These are phyloP conservation scores for Mycena belliarum DNA, from an alignment of 768 basidiomycete genomes.

Conservation along the genomic window DNA sequence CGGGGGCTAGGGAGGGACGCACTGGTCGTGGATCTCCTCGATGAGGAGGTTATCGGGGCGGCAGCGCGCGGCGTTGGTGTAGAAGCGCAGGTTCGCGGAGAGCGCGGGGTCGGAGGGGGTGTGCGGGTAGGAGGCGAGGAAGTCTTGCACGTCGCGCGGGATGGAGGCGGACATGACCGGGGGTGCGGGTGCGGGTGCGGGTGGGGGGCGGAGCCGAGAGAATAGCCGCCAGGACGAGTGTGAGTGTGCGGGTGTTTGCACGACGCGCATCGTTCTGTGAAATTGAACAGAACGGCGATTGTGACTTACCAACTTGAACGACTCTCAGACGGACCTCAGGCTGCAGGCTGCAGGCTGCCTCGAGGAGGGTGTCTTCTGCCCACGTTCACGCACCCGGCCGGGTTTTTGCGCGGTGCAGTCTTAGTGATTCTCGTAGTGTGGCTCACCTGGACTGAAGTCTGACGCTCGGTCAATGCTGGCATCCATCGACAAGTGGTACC, in stretches of 20 bases:
- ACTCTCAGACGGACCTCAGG: too few species aligned
- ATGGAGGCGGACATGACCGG: constrained; percentile 57
- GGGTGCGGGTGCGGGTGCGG: background rate
- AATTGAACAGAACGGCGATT: too few species aligned
- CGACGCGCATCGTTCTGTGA: background rate
- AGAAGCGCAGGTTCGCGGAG: constrained; percentile 61
- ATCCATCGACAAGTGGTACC: too few species aligned
- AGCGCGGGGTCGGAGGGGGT: constrained; percentile 37
- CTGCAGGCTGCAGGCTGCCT: background rate
- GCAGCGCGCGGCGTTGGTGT: constrained; percentile 56
- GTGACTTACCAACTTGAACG: too few species aligned
- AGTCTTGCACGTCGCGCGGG: constrained; percentile 58
- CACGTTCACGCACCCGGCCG: too few species aligned
- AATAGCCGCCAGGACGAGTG: background rate
- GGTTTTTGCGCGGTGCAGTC: too few species aligned
- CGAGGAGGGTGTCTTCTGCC: too few species aligned
- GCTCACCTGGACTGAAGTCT: too few species aligned
- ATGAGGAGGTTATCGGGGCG: constrained; percentile 62
- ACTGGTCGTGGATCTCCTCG: constrained; percentile 66
- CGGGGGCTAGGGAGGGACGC: too few species aligned
- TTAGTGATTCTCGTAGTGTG: too few species aligned
- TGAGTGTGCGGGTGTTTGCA: constrained; percentile 1
- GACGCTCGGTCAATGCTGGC: too few species aligned
- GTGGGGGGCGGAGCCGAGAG: background rate
- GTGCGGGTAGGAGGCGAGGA: constrained; percentile 55